Percentiles rank a stretch among this genome's conserved stretches.
phyloP scores from a whole-genome alignment of 805 yeast species.

The Blastobotrys parvus region DNA sequence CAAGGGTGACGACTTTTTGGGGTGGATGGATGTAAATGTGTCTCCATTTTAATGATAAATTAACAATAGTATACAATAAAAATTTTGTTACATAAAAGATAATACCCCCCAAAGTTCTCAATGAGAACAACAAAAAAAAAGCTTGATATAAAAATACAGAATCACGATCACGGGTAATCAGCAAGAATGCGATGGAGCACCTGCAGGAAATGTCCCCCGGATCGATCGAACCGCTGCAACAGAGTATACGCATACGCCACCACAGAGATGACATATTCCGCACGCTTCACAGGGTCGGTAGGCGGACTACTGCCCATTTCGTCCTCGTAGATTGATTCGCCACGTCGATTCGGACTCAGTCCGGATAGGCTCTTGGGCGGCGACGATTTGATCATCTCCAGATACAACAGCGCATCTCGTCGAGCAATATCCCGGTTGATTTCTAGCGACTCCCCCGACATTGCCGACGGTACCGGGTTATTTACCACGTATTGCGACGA shows the following conservation, averaged over 20 bases:
- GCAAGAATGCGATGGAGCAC: background rate
- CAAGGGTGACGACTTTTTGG: conserved; percentile 77
- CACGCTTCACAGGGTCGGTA: conserved; percentile 1
- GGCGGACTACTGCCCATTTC: background rate
- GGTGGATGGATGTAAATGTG: conserved; percentile 64
- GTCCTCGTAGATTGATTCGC: too few relatives aligned
- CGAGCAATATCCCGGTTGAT: conserved; percentile 2
- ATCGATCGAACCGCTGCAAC: conserved; percentile 5
- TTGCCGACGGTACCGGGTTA: background rate
- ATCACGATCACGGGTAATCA: background rate
- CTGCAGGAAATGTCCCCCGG: conserved; percentile 1
- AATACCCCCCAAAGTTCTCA: background rate
- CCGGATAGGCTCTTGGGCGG: conserved; percentile 5
- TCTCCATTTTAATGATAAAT: background rate
- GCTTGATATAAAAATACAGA: too few relatives aligned
- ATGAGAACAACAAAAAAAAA: too few relatives aligned
- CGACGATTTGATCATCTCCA: conserved; percentile 1
- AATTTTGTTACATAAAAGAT: background rate
- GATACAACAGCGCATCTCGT: conserved; percentile 5
- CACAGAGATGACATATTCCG: conserved; percentile 2
- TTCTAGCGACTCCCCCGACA: background rate
- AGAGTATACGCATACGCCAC: conserved; percentile 2
- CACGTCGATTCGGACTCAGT: background rate
- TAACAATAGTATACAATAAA: background rate
- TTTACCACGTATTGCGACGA: background rate